Evolutionary conservation across 2,329 filamentous ascomycete genomes (phyloP).

Genomic region (Arthrobotrys conoides): DNA sequence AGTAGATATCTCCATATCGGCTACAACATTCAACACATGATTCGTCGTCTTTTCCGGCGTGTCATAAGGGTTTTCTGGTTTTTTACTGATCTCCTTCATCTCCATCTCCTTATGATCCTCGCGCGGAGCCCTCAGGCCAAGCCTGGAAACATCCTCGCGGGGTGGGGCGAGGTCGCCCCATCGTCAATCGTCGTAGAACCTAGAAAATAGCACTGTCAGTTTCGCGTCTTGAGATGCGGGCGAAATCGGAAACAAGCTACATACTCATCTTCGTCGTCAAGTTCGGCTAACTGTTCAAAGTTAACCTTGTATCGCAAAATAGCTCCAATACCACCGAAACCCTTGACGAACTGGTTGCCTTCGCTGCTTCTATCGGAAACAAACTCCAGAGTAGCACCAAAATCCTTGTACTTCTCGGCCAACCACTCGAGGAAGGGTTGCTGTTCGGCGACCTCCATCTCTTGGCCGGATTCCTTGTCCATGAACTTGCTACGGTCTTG

Average conservation of each 20-base stretch:
- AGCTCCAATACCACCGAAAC: slow-evolving; percentile 97
- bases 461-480: slow-evolving; percentile 94
- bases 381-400: slow-evolving; percentile 94
- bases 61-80: slow-evolving; percentile 54
- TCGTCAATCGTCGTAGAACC: slow-evolving; percentile 64
- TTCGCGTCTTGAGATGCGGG: neutral
- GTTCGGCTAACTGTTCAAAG: slow-evolving; percentile 97
- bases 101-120: slow-evolving; percentile 60
- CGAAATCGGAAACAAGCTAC: slow-evolving; percentile 65
- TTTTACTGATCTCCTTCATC: slow-evolving; percentile 61
- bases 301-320: slow-evolving; percentile 99
- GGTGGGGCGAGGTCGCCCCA: slow-evolving; percentile 64
- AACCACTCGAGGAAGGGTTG: slow-evolving; percentile 99
- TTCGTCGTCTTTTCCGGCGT: slow-evolving; percentile 61
- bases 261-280: slow-evolving; percentile 92
- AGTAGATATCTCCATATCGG: slow-evolving; percentile 34
- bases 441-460: slow-evolving; percentile 93
- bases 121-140: slow-evolving; percentile 64
- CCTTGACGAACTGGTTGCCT: slow-evolving; percentile 99
- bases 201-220: slow-evolving; percentile 23
- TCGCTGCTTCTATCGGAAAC: slow-evolving; percentile 97
- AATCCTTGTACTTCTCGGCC: slow-evolving; percentile 97
- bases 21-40: slow-evolving; percentile 60
- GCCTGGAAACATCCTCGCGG: slow-evolving; percentile 65
- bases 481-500: slow-evolving; percentile 85